Percentiles rank a stretch among this genome's conserved stretches.
phyloP scores from a whole-genome alignment of 2,329 filamentous ascomycete species.

The Drechslera avenae region DNA sequence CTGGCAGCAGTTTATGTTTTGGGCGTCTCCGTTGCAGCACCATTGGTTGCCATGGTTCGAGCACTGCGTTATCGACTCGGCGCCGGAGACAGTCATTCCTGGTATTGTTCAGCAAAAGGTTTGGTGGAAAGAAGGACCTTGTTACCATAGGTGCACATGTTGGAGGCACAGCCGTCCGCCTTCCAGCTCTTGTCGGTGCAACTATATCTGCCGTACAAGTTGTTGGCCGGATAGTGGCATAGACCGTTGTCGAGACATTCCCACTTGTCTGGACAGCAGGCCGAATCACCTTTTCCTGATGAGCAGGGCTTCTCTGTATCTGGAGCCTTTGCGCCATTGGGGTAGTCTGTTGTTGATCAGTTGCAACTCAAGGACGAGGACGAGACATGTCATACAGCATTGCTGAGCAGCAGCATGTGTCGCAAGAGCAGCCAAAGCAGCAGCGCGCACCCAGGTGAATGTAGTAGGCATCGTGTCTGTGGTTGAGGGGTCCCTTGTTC shows the following conservation, averaged over 20 bases:
- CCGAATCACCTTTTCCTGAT: slow-evolving; percentile 33
- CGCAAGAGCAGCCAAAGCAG: slow-evolving; percentile 21
- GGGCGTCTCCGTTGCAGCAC: slow-evolving; percentile 43
- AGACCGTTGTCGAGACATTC: slow-evolving; percentile 47
- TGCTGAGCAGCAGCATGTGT: slow-evolving; percentile 29
- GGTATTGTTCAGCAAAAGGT: slow-evolving; percentile 3
- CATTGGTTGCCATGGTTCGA: slow-evolving; percentile 40
- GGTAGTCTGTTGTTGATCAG: slow-evolving; percentile 40
- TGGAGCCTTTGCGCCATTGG: slow-evolving; percentile 35
- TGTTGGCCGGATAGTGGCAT: slow-evolving; percentile 35
- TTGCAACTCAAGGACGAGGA: neutral
- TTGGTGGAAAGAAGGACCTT: no score
- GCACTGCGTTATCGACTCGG: slow-evolving; percentile 42
- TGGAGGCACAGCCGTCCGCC: slow-evolving; percentile 38
- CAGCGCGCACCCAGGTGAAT: slow-evolving; percentile 28
- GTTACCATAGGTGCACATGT: slow-evolving; percentile 45
- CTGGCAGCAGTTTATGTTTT: slow-evolving; percentile 41
- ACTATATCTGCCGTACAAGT: slow-evolving; percentile 42
- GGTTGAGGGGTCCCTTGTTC: slow-evolving; percentile 9
- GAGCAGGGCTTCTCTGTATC: slow-evolving; percentile 43
- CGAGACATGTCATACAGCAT: slow-evolving; percentile 34
- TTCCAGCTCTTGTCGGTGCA: slow-evolving; percentile 46
- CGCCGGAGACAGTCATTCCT: slow-evolving; percentile 35
- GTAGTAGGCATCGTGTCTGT: slow-evolving; percentile 22
- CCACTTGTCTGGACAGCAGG: slow-evolving; percentile 46